Evolutionary conservation across 306 rosid genomes (phyloP).

Genomic region (Medicago truncatula): DNA sequence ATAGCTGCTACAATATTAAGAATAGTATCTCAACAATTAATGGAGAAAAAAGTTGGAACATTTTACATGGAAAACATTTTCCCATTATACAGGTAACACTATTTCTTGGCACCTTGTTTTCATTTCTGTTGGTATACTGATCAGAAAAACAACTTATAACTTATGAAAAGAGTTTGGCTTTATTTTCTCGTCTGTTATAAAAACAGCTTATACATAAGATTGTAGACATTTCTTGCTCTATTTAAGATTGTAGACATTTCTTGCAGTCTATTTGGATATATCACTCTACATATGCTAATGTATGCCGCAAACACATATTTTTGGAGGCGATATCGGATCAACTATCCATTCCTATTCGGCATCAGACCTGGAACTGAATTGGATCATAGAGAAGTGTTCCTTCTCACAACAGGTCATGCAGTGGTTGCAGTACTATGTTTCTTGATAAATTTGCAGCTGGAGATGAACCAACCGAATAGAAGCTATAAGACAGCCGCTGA

Average conservation of each 20-base stretch:
- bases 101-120: conserved; percentile 6
- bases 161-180: too few species aligned
- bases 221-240: conserved; percentile 37
- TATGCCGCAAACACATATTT: conserved; percentile 68
- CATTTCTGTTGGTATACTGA: not conserved
- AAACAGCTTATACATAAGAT: not conserved
- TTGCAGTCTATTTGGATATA: conserved; percentile 74
- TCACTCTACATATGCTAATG: conserved; percentile 72
- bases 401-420: conserved; percentile 71
- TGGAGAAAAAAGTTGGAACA: conserved; percentile 51
- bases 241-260: conserved; percentile 37
- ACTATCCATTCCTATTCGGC: conserved; percentile 80
- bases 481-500: conserved; percentile 55
- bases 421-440: conserved; percentile 67
- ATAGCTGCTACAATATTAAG: conserved; percentile 57
- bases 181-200: not conserved
- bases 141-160: too few species aligned
- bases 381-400: conserved; percentile 60
- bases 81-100: conserved; percentile 68
- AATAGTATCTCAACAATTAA: conserved; percentile 46
- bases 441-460: conserved; percentile 70
- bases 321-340: conserved; percentile 72
- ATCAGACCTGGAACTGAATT: conserved; percentile 74
- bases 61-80: conserved; percentile 68
- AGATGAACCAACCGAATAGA: conserved; percentile 49